A percentile compares a stretch with the other conserved stretches of the same genome.
Conservation (phyloP, 2,329 filamentous ascomycete genomes). For the Talaromyces verruculosus region DNA sequence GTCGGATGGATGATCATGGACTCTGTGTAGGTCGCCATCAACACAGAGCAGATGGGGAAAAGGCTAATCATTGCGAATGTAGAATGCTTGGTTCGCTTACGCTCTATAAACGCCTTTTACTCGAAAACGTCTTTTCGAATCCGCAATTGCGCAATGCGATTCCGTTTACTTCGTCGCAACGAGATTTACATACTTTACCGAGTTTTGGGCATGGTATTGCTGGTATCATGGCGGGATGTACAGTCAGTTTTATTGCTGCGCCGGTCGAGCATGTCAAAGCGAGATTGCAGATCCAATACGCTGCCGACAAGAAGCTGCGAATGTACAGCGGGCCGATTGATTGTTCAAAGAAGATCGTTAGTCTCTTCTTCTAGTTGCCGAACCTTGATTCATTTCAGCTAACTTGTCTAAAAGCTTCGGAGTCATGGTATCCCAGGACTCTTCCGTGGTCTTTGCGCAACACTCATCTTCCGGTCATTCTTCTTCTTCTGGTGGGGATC, state of each 20-base stretch:
- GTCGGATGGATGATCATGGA: conserved; percentile 99
- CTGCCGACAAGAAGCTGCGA: conserved; percentile 71
- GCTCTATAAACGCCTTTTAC: conserved; percentile 80
- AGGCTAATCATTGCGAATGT: not conserved
- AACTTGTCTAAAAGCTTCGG: conserved; percentile 36
- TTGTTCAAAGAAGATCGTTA: conserved; percentile 65
- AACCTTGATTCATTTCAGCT: not conserved
- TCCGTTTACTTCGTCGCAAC: conserved; percentile 37
- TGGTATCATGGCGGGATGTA: conserved; percentile 80
- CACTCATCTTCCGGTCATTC: conserved; percentile 82
- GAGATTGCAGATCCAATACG: conserved; percentile 90
- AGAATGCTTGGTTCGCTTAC: conserved; percentile 88
- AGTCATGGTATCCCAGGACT: conserved; percentile 74
- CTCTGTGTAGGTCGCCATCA: conserved; percentile 49
- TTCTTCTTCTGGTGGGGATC: conserved; percentile 99
- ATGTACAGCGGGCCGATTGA: conserved; percentile 86
- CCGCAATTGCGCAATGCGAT: conserved; percentile 44
- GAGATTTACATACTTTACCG: conserved; percentile 59
- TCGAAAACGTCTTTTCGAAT: conserved; percentile 72
- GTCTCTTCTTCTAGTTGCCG: conserved; percentile 2
- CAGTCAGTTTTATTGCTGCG: conserved; percentile 88
- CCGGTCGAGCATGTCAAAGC: conserved; percentile 96
- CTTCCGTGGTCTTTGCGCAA: conserved; percentile 82
- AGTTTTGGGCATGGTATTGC: conserved; percentile 81
- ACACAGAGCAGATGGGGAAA: not conserved